Evolutionary conservation across 441 rosid genomes (phyloP), one percentile per base, ranked within the genome.

Genomic region (Jatropha podagrica): DNA sequence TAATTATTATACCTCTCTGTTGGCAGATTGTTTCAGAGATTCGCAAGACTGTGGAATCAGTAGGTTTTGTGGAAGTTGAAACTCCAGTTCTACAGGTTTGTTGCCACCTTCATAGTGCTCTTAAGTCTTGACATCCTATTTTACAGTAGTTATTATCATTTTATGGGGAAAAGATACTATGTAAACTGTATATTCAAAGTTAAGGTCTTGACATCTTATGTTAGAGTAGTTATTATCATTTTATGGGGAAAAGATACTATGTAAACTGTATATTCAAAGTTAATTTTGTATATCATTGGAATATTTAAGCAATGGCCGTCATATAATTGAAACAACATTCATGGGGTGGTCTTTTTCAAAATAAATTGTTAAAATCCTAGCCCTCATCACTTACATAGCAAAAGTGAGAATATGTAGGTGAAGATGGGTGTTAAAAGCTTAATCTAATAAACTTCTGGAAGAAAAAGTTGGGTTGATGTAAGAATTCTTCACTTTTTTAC

Each of bases 71-170:
- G 83, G 99, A 93, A 88, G 98, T 93, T 76, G 99, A 95, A 81
- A 95, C 98, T 72, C 99, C 99, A 74, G 92, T 95, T 82, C 88
- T 95, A 72, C 99, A 93, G 98, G 99, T 95, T 84, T 76, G 84
- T 85, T 55, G 59, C 65, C 84, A 64, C 75, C 65, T 73, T 79
- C 44, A 49, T 41, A 60, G 4, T 77, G 76, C 40, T 58, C 68
- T 55, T 65, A 11, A 23, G 63, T 48, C 69, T 72, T 61, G 69
- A 18, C 64, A 63, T 75, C 68, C 72, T 10, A 13, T 6, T 5
- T 68, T 51, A 23, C 7, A 54, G 12, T 41, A 32, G 32, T 42
- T 66, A n/a, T 41, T 17, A 20, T 52, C 55, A 20, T 60, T 54
- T 62, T 62, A 13, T 38, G 42, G 32, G 44, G n/a, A 13, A 26